Evolutionary conservation across 2,329 filamentous ascomycete genomes (phyloP).

Genomic region (Neofusicoccum laricinum): DNA sequence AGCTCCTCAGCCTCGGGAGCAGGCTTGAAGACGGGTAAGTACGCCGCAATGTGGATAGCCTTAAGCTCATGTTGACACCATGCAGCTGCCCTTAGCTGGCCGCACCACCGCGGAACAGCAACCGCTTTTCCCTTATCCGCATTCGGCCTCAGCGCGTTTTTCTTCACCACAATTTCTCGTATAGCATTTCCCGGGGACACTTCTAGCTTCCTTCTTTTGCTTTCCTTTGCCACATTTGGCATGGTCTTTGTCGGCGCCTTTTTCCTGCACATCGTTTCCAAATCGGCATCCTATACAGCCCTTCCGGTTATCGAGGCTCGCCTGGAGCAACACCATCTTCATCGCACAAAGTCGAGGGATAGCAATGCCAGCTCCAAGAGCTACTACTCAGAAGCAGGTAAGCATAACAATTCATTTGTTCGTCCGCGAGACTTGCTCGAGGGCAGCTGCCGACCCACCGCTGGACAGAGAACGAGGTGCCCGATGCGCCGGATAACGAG

Average conservation of each 20-base stretch:
- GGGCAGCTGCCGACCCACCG: conserved; percentile 12
- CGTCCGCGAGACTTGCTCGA: conserved; percentile 1
- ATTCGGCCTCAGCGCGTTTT: conserved; percentile 93
- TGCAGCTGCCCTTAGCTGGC: conserved; percentile 82
- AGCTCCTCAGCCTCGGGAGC: conserved; percentile 89
- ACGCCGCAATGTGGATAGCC: not conserved
- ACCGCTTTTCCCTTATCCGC: conserved; percentile 91
- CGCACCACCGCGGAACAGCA: conserved; percentile 83
- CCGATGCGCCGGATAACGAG: conserved; percentile 30
- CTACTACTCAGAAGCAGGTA: conserved; percentile 62
- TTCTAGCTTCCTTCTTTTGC: conserved; percentile 72
- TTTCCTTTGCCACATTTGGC: conserved; percentile 74
- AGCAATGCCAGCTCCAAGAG: conserved; percentile 40
- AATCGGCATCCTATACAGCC: conserved; percentile 57
- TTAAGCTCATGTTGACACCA: conserved; percentile 20
- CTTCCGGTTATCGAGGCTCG: conserved; percentile 50
- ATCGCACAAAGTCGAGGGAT: conserved; percentile 46
- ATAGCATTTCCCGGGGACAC: conserved; percentile 81
- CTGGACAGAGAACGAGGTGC: conserved; percentile 13
- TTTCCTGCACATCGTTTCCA: conserved; percentile 71
- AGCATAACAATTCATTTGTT: conserved; percentile 32
- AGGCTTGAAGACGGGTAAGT: conserved; percentile 69
- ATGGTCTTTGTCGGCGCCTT: conserved; percentile 77
- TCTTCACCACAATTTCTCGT: conserved; percentile 80
- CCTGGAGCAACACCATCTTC: conserved; percentile 33